These are phyloP conservation scores for Aphanoascus verrucosus DNA, from an alignment of 2,329 filamentous ascomycete species.

Conservation along the genomic window DNA sequence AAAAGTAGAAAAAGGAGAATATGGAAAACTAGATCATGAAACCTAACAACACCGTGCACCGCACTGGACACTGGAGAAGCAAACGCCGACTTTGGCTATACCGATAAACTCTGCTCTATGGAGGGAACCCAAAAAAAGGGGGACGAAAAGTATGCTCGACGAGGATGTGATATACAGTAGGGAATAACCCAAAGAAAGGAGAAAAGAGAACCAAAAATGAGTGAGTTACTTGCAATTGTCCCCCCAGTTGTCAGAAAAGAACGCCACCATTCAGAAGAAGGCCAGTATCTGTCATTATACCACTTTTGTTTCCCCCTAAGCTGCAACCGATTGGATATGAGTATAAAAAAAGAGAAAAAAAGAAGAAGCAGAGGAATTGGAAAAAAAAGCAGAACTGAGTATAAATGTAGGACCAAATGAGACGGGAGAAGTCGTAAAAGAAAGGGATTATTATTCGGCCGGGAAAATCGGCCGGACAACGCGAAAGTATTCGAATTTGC, in stretches of 20 bases:
- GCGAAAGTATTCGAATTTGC: no score
- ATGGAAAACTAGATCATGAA: no score
- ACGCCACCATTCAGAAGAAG: background rate
- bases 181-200: no score
- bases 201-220: background rate
- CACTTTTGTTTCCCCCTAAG: background rate
- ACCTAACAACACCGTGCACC: no score
- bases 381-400: background rate
- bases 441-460: background rate
- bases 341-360: background rate
- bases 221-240: background rate
- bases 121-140: no score
- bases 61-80: no score
- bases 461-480: no score
- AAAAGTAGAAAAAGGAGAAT: no score
- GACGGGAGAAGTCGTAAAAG: background rate
- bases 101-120: no score
- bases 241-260: background rate
- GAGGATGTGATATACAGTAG: no score
- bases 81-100: no score
- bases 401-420: background rate
- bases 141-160: no score
- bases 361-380: background rate
- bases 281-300: background rate
- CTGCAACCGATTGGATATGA: background rate